phyloP scores from a whole-genome alignment of 306 rosid genomes.

The Rosa rugosa region DNA sequence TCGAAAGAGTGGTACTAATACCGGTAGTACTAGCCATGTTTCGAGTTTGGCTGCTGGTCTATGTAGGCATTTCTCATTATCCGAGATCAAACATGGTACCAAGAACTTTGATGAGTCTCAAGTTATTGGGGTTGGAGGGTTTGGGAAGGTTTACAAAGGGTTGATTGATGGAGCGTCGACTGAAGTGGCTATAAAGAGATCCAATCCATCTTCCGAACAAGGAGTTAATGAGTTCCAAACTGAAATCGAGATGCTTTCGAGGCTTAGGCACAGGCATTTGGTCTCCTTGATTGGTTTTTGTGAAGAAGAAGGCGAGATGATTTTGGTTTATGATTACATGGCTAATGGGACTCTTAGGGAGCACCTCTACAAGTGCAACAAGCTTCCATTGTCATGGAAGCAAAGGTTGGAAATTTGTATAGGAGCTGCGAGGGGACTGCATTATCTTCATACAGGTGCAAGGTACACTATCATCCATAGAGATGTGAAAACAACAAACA shows the following conservation, averaged over 20 bases:
- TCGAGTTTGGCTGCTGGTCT: slow-evolving; percentile 28
- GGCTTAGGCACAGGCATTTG: slow-evolving; percentile 50
- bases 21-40: slow-evolving; percentile 29
- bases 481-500: slow-evolving; percentile 44
- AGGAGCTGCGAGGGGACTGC: slow-evolving; percentile 46
- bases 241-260: slow-evolving; percentile 51
- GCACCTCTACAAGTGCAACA: slow-evolving; percentile 34
- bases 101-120: slow-evolving; percentile 45
- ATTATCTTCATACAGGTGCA: slow-evolving; percentile 40
- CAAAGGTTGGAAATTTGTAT: slow-evolving; percentile 45
- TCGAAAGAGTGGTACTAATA: slow-evolving; percentile 16
- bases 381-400: slow-evolving; percentile 41
- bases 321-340: slow-evolving; percentile 50
- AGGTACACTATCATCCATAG: slow-evolving; percentile 35
- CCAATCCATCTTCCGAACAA: slow-evolving; percentile 46
- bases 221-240: slow-evolving; percentile 45
- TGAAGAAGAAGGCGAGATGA: slow-evolving; percentile 48
- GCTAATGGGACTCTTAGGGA: slow-evolving; percentile 51
- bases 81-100: slow-evolving; percentile 39
- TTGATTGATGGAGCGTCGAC: slow-evolving; percentile 38
- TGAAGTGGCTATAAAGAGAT: slow-evolving; percentile 50
- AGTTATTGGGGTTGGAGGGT: slow-evolving; percentile 55
- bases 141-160: slow-evolving; percentile 56
- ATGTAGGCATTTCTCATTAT: slow-evolving; percentile 42
- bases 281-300: slow-evolving; percentile 49